A percentile compares a stretch with the other conserved stretches of the same genome.
phyloP scores from a whole-genome alignment of 176 grass and related monocot species.

The Musa beccarii region DNA sequence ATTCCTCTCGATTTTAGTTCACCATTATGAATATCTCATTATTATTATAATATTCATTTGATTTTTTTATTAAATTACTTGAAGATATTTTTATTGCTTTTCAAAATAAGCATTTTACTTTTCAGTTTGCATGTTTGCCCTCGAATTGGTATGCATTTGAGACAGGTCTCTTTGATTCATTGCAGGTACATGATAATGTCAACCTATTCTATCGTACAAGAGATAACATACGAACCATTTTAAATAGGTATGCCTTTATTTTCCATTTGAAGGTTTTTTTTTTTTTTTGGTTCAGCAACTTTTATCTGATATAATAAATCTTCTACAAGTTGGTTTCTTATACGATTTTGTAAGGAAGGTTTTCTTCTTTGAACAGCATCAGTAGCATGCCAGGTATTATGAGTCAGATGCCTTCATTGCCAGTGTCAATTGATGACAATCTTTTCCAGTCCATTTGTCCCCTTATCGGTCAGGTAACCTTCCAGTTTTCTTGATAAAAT shows the following conservation, averaged over 20 bases:
- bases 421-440: constrained; percentile 44
- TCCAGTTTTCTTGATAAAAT: not conserved
- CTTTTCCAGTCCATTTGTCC: constrained; percentile 55
- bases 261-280: not conserved
- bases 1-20: no score
- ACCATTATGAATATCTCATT: not conserved
- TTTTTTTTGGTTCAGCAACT: not conserved
- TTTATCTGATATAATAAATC: not conserved
- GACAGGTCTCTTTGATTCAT: constrained; percentile 8
- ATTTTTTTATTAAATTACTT: not conserved
- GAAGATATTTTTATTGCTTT: not conserved
- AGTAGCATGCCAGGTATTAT: constrained; percentile 57
- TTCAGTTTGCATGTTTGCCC: not conserved
- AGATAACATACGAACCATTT: constrained; percentile 66
- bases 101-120: not conserved
- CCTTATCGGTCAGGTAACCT: constrained; percentile 62
- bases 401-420: constrained; percentile 58
- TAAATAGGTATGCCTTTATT: constrained; percentile 47
- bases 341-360: not conserved
- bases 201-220: constrained; percentile 57
- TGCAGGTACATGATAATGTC: constrained; percentile 45
- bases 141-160: not conserved
- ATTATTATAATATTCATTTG: not conserved
- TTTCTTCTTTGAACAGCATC: constrained; percentile 38
- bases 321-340: not conserved